A percentile compares a stretch with the other conserved stretches of the same genome.
Conservation (phyloP, 73 alveolate genomes). For the Tetrahymena malaccensis region DNA sequence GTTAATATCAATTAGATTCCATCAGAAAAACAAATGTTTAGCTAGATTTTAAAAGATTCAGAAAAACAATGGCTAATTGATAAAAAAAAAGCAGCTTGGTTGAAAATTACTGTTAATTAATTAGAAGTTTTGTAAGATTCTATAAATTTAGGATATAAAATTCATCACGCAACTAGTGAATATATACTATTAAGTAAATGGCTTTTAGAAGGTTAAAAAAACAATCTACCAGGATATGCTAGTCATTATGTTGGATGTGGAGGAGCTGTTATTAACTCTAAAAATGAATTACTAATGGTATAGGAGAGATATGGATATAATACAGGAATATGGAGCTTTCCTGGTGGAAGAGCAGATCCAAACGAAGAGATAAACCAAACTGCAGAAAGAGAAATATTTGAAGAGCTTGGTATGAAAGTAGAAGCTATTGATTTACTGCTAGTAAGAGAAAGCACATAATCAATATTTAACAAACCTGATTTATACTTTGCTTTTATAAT, state of each 20-base stretch:
- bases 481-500: neutral
- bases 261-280: constrained; percentile 17
- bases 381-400: constrained; percentile 32
- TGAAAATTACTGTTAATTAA: constrained; percentile 1
- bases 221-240: constrained; percentile 16
- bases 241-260: constrained; percentile 44
- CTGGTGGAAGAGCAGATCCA: constrained; percentile 24
- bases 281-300: constrained; percentile 9
- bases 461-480: neutral
- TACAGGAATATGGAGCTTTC: constrained; percentile 18
- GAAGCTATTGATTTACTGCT: neutral
- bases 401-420: neutral
- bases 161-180: constrained; percentile 9
- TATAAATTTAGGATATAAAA: constrained; percentile 8
- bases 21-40: neutral
- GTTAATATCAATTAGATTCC: neutral
- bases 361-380: constrained; percentile 15
- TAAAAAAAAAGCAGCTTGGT: constrained; percentile 13
- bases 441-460: neutral
- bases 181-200: constrained; percentile 10
- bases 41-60: neutral
- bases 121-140: neutral
- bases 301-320: constrained; percentile 21
- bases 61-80: neutral
- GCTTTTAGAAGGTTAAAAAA: constrained; percentile 5